Base-by-base conservation (phyloP, 2,329 filamentous ascomycete genomes). In the Pseudogymnoascus sp. region DNA sequence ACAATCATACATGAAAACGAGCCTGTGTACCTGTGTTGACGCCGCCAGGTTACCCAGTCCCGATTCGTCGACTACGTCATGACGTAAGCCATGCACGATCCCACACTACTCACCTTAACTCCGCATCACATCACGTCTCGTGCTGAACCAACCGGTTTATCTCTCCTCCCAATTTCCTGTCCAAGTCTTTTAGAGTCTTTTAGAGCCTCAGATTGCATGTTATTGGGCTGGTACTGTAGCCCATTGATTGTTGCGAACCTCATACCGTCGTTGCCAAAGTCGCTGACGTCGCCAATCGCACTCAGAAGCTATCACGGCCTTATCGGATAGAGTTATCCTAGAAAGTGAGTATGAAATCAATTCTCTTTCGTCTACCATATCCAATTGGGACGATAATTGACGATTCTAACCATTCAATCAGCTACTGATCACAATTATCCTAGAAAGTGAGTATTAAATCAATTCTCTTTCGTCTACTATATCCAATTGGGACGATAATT, bases 361-460 rank as follows among this genome's bases (percentile, higher is more conserved):
- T 49, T 49, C 23, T 31, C 26, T 52, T 52, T 6, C 7, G 45
- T 10, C 7, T 16, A 52, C 26, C 6, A 31, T 10, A 16, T 31
- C 23, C 45, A 52, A 52, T 52, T 31, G 45, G 23, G 45, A 31
- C 23, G 14, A 11, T 2, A 52, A 52, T 16, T 4, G 45, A 52
- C 16, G 23, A 41, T 61, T 6, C 12, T 61, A 61, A 61, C 59
- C 21, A 23, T 63, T 58, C n/a, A 12, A 43, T 49, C 49, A 45
- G 62, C 67, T 65, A 66, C 62, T 43, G 35, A 65, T 61, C 70
- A 76, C 68, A 67, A 86, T 86, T 52, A 8, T 52, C 8, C 14
- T 11, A 52, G 23, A 31, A 52, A 16, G 45, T 52, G 23, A 31
- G 45, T 31, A 52, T 52, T 23, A 11, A 5, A 31, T 8, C 45